A percentile compares a stretch with the other conserved stretches of the same genome.
Evolutionary conservation across 176 grass and related monocot genomes (phyloP).

Genomic region (Triticum urartu): DNA sequence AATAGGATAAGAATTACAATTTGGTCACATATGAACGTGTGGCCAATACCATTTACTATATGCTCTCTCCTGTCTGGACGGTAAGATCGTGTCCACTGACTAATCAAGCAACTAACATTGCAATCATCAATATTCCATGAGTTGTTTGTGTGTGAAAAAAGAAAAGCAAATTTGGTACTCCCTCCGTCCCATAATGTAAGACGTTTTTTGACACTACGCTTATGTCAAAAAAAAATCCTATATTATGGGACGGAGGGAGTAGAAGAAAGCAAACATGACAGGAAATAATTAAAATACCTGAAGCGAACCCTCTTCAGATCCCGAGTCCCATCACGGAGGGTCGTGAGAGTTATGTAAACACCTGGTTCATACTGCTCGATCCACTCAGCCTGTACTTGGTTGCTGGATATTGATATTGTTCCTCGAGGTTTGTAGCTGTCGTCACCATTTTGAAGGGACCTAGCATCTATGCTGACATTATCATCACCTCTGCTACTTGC

Average conservation of each 20-base stretch:
- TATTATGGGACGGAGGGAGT: too few relatives aligned
- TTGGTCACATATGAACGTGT: not conserved
- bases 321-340: slow-evolving; percentile 68
- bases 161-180: not conserved
- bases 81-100: not conserved
- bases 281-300: slow-evolving; percentile 55
- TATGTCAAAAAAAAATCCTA: too few relatives aligned
- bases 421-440: slow-evolving; percentile 59
- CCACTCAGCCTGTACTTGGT: slow-evolving; percentile 73
- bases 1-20: not conserved
- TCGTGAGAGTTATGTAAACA: slow-evolving; percentile 82
- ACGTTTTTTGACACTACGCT: too few relatives aligned
- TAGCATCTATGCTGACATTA: slow-evolving; percentile 57
- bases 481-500: slow-evolving; percentile 47
- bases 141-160: not conserved
- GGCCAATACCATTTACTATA: not conserved
- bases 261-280: not conserved
- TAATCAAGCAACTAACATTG: not conserved
- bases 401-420: slow-evolving; percentile 44
- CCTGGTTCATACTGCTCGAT: slow-evolving; percentile 89
- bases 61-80: not conserved
- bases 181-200: too few relatives aligned
- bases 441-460: slow-evolving; percentile 53
- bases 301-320: slow-evolving; percentile 91
- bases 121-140: not conserved